These are phyloP conservation scores for Davidsoniella australis DNA, from an alignment of 2,329 filamentous ascomycete species.

Conservation along the genomic window DNA sequence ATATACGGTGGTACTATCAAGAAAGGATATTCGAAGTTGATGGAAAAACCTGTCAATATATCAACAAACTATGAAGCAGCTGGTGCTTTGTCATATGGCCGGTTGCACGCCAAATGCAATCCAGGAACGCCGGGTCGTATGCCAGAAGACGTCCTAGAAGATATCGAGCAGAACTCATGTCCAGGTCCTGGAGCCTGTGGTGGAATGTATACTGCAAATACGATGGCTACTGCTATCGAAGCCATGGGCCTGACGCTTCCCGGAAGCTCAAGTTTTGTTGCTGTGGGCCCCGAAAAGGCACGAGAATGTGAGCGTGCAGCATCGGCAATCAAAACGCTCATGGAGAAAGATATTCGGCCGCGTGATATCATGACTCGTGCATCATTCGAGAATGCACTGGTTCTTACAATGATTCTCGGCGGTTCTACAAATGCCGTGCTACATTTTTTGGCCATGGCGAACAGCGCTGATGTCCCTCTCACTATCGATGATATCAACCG, in stretches of 20 bases:
- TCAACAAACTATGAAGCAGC: conserved; percentile 76
- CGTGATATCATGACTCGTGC: conserved; percentile 63
- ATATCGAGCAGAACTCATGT: conserved; percentile 66
- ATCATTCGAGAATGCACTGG: conserved; percentile 74
- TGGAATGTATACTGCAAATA: conserved; percentile 89
- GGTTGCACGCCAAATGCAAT: conserved; percentile 50
- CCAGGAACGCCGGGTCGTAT: conserved; percentile 46
- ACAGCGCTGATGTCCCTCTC: conserved; percentile 60
- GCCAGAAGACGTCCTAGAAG: conserved; percentile 63
- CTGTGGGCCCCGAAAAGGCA: conserved; percentile 64
- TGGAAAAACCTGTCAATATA: conserved; percentile 71
- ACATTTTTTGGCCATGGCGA: conserved; percentile 81
- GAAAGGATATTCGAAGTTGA: conserved; percentile 63
- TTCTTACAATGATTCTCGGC: conserved; percentile 82
- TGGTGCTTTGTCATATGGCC: conserved; percentile 66
- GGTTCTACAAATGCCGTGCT: conserved; percentile 80
- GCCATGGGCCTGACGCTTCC: conserved; percentile 72
- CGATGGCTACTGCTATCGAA: conserved; percentile 81
- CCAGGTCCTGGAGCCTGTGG: conserved; percentile 49
- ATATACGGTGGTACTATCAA: conserved; percentile 86
- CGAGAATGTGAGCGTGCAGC: conserved; percentile 73
- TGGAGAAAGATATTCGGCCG: conserved; percentile 70
- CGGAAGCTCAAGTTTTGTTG: conserved; percentile 70
- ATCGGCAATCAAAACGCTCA: conserved; percentile 58
- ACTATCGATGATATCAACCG: conserved; percentile 70